Evolutionary conservation across 306 rosid genomes (phyloP), one percentile per base, ranked within the genome.

Genomic region (Citrullus amarus): DNA sequence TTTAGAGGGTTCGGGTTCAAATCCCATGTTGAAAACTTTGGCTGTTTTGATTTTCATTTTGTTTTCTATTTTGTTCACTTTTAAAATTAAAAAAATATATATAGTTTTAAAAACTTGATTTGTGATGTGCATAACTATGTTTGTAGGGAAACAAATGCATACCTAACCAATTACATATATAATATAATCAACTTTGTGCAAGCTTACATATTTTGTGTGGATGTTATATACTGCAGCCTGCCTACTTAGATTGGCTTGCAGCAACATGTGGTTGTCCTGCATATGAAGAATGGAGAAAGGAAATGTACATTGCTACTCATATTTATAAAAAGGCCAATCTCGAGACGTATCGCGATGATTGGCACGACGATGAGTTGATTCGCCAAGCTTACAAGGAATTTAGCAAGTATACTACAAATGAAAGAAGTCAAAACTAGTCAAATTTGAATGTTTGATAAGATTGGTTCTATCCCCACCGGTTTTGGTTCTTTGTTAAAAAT

Each of bases 231-330:
- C 77, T 82, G 83, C 89, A 93, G 93, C 85, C 86, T 83, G 93
- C 89, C 18, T 93, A 91, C 84, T 32, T 73, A 5, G 79, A 88
- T 80, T 93, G 98, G 97, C 85, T 91, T 67, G 92, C 92, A 6
- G 82, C 51, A 50, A 87, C 84, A 65, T 87, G 89, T 79, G 89
- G 89, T 39, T 18, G 79, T 79, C 83, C 91, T 78, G 72, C 41
- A 6, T 25, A 65, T 10, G 97, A 89, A 82, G 88, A 88, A 85
- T 93, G 98, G 98, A 86, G 94, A 80, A 77, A 12, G 81, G 46
- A 83, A 74, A 93, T 93, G 96, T 88, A 80, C n/a, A 8, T 0
- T 8, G 84, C 82, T 14, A 13, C 79, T 58, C 51, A 79, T n/a
- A 81, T 81, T 83, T 82, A 79, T 81, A 82, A 8, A 83, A 28